Conservation (phyloP, 1,139 yeast genomes). For the Kluyveromyces sp. region DNA sequence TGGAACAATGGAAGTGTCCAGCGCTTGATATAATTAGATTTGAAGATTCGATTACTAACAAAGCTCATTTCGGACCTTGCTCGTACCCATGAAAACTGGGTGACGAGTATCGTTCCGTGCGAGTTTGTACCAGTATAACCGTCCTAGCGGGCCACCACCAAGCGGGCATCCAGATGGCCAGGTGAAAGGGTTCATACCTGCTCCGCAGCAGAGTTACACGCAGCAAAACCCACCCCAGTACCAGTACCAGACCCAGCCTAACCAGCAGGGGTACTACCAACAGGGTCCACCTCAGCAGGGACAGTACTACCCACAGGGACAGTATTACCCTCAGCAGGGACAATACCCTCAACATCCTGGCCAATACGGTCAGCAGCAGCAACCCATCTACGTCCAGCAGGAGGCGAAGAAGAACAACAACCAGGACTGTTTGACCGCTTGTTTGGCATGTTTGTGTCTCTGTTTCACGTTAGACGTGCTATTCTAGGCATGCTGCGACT, state of each 20-base stretch:
- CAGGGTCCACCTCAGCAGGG: slow-evolving; percentile 26
- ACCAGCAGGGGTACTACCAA: slow-evolving; percentile 12
- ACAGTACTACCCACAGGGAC: no score
- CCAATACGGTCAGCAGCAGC: slow-evolving; percentile 47
- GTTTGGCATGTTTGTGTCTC: slow-evolving; percentile 66
- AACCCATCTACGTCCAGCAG: slow-evolving; percentile 63
- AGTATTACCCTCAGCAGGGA: slow-evolving; percentile 33
- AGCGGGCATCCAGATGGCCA: slow-evolving; percentile 1
- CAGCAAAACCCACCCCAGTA: slow-evolving; percentile 10
- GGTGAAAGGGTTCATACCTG: not conserved
- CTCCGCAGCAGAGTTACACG: slow-evolving; percentile 1
- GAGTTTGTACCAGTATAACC: slow-evolving; percentile 10
- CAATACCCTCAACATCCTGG: slow-evolving; percentile 32
- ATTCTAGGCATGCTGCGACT: no score
- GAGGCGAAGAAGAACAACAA: slow-evolving; percentile 38
- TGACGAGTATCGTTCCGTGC: no score
- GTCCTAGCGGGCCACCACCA: slow-evolving; percentile 12
- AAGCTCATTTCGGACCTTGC: no score
- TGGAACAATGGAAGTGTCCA: no score
- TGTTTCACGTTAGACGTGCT: slow-evolving; percentile 68
- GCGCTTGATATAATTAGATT: no score
- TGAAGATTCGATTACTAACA: not conserved
- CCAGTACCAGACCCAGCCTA: slow-evolving; percentile 14
- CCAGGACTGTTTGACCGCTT: slow-evolving; percentile 54
- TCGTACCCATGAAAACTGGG: no score